Evolutionary conservation across 768 basidiomycete genomes (phyloP), one percentile per base, ranked within the genome.

Genomic region (Mrakia blollopis): DNA sequence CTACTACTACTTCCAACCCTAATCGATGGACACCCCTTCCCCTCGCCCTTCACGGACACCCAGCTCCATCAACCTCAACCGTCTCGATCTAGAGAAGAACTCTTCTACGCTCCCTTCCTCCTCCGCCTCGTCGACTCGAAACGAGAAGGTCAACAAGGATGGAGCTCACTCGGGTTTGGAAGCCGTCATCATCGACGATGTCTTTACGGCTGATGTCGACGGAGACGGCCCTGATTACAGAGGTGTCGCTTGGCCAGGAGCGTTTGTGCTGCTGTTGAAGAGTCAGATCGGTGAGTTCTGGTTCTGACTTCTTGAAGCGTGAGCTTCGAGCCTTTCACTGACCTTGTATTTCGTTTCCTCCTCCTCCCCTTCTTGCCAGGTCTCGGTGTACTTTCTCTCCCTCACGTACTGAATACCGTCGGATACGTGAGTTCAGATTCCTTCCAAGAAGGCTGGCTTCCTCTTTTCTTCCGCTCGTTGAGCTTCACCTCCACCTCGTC

Each of bases 211-310:
- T 30, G 73, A 74, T 9, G 63, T 65, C 2, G 73, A 50, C 18
- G 67, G 57, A 23, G 74, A 52, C 39, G 57, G 28, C 7, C 70
- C 76, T 14, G 71, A 77, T 63, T 77, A 73, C 76, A 62, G 76
- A 54, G 62, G 28, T 41, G 65, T 77, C 28, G 57, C 44, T 23
- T 73, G 72, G 72, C 32, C 44, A 9, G 62, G 41, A 9, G 72
- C 76, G 16, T 32, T 67, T 3, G 72, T 73, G 25, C 47, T 77
- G 13, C 47, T 77, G n/a, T 14, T 73, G 5, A 77, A 77, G 72
- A 54, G 47, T 30, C 76, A 77, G 72, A 73, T 77, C 39, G 76
- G 57, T 57, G 57, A 57, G 57, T 57, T n/a, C 28, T n/a, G 11
- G 6, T 3, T 23, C 14, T 11, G n/a, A 2, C 57, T n/a, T n/a